These are phyloP conservation scores for Aureobasidium namibiae DNA, from an alignment of 2,329 filamentous ascomycete species.

Conservation along the genomic window DNA sequence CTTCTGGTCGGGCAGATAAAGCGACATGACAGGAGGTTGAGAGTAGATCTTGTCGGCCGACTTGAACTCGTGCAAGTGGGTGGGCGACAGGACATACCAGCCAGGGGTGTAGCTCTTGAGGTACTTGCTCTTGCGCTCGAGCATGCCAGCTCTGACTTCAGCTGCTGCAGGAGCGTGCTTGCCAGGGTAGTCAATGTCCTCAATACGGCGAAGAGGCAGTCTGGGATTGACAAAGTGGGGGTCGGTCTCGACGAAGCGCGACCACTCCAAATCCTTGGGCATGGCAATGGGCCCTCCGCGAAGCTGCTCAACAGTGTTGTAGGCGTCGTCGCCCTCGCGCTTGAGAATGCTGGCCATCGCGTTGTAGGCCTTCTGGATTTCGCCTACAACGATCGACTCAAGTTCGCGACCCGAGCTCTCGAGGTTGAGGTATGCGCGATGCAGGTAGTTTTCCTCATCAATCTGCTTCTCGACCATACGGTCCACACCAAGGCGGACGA, in stretches of 20 bases:
- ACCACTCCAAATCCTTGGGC: constrained; percentile 91
- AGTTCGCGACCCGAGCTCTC: constrained; percentile 91
- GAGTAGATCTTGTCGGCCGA: constrained; percentile 80
- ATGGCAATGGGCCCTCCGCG: constrained; percentile 81
- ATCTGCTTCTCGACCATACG: constrained; percentile 86
- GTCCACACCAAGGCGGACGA: constrained; percentile 78
- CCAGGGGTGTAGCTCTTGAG: constrained; percentile 94
- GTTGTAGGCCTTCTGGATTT: constrained; percentile 97
- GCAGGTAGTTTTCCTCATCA: constrained; percentile 94
- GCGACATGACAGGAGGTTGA: constrained; percentile 88
- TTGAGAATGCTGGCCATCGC: constrained; percentile 86
- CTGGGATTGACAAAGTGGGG: constrained; percentile 82
- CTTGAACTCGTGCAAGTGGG: constrained; percentile 97
- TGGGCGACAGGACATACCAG: constrained; percentile 95
- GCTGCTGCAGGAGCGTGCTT: constrained; percentile 74
- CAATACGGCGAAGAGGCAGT: constrained; percentile 65
- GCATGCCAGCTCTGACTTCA: constrained; percentile 80
- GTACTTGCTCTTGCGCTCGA: constrained; percentile 98
- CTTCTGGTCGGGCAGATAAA: constrained; percentile 91
- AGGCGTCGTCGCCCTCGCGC: constrained; percentile 77
- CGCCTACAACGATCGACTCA: constrained; percentile 90
- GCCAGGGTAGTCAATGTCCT: constrained; percentile 86
- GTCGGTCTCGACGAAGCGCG: constrained; percentile 68
- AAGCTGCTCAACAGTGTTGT: constrained; percentile 69
- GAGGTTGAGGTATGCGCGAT: constrained; percentile 83